Conservation (phyloP, 2,329 filamentous ascomycete species). For the Cladosporium sp. region DNA sequence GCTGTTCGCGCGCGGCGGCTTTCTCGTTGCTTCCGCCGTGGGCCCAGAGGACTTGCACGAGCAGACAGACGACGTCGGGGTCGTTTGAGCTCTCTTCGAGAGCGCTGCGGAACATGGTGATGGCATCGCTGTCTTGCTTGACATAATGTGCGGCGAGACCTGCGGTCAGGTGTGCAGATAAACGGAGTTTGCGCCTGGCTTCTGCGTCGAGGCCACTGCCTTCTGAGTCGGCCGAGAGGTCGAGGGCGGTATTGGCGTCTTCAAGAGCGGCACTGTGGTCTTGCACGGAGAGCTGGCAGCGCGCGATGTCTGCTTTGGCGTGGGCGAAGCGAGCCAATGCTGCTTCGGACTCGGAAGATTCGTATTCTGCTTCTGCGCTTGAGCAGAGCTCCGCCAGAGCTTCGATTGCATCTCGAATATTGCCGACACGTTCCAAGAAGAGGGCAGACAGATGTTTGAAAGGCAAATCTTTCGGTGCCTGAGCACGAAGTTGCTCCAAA, state of each 20-base stretch:
- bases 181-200: slow-evolving; percentile 63
- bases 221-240: slow-evolving; percentile 69
- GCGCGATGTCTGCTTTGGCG: slow-evolving; percentile 79
- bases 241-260: slow-evolving; percentile 74
- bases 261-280: slow-evolving; percentile 67
- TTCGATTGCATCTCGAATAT: slow-evolving; percentile 60
- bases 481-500: slow-evolving; percentile 71
- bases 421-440: slow-evolving; percentile 74
- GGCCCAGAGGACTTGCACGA: slow-evolving; percentile 91
- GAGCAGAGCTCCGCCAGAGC: slow-evolving; percentile 64
- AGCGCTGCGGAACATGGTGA: slow-evolving; percentile 75
- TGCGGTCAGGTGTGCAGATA: slow-evolving; percentile 81
- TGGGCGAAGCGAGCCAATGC: slow-evolving; percentile 74
- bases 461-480: slow-evolving; percentile 66
- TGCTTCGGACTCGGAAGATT: slow-evolving; percentile 71
- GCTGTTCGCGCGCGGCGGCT: slow-evolving; percentile 69
- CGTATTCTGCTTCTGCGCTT: slow-evolving; percentile 74
- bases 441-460: slow-evolving; percentile 76
- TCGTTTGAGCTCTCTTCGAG: slow-evolving; percentile 71
- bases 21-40: slow-evolving; percentile 72
- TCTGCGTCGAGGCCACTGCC: slow-evolving; percentile 59
- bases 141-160: slow-evolving; percentile 78
- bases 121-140: slow-evolving; percentile 61
- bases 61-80: slow-evolving; percentile 78
- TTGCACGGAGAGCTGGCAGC: slow-evolving; percentile 70